Percentiles rank a stretch among this genome's conserved stretches.
These are phyloP conservation scores for Aquanectria penicillioides DNA, from an alignment of 2,329 filamentous ascomycete species.

Conservation along the genomic window DNA sequence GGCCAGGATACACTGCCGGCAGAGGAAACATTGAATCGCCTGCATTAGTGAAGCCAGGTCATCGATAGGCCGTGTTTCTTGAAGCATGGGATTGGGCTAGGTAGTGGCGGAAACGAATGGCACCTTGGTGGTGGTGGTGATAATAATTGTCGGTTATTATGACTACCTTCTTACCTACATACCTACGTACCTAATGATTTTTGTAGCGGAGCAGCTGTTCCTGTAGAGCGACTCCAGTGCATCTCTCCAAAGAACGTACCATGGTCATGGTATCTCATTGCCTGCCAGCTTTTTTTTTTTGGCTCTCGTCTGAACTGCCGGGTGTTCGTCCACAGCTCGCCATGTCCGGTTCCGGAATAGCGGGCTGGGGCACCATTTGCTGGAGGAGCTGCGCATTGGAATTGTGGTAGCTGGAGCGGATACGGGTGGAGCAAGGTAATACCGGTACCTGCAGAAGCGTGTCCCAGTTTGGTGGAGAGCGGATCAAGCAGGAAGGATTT, in stretches of 20 bases:
- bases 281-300: background rate
- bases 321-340: background rate
- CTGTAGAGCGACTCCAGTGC: no score
- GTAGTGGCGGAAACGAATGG: constrained; percentile 15
- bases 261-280: background rate
- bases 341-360: constrained; percentile 19
- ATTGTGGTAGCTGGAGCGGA: constrained; percentile 15
- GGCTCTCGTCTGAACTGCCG: background rate
- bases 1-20: background rate
- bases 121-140: constrained; percentile 17
- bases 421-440: constrained; percentile 15
- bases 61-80: constrained; percentile 2
- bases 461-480: constrained; percentile 23
- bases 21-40: background rate
- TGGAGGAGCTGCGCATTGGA: constrained; percentile 12
- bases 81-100: background rate
- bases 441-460: constrained; percentile 26
- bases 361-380: constrained; percentile 12
- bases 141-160: background rate
- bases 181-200: no score
- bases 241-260: no score
- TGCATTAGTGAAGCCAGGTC: background rate
- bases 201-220: no score
- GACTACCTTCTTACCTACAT: no score
- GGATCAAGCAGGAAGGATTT: background rate